These are phyloP conservation scores for Penicillium malachiteum DNA, from an alignment of 495 filamentous ascomycete species.

Conservation along the genomic window DNA sequence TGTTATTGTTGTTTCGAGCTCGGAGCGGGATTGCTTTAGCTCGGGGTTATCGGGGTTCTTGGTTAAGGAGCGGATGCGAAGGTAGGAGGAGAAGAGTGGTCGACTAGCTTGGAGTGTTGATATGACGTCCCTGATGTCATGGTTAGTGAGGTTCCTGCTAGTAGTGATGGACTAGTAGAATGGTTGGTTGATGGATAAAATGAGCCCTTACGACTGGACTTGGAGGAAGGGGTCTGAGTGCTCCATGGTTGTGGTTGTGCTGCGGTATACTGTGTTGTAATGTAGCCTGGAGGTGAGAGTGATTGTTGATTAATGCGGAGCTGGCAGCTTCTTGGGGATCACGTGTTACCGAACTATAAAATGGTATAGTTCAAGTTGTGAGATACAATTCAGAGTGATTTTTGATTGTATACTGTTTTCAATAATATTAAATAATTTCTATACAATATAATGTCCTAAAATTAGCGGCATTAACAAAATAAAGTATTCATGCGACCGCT, in stretches of 20 bases:
- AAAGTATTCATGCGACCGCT: background rate
- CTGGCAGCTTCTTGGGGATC: constrained; percentile 8
- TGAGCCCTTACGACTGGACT: constrained; percentile 70
- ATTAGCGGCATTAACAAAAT: no score
- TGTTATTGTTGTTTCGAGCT: constrained; percentile 74
- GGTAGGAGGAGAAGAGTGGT: constrained; percentile 88
- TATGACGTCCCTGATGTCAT: constrained; percentile 71
- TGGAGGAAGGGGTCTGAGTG: constrained; percentile 89
- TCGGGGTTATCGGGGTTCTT: constrained; percentile 74
- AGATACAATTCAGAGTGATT: no score
- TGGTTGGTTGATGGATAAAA: background rate
- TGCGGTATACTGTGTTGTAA: background rate
- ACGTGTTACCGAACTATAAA: constrained; percentile 12
- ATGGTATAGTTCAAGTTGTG: background rate
- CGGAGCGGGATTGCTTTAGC: constrained; percentile 74
- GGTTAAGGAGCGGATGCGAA: constrained; percentile 87
- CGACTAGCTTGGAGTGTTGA: constrained; percentile 74
- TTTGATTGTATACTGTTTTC: no score
- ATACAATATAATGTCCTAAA: no score
- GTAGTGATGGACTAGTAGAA: background rate
- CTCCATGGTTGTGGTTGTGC: constrained; percentile 47
- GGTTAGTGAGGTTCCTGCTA: constrained; percentile 7
- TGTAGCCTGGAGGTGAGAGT: background rate
- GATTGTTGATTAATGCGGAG: background rate
- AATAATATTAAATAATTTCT: no score